These are phyloP conservation scores for Phytophthora multivora DNA, from an alignment of 352 stramenopile species.

Conservation along the genomic window DNA sequence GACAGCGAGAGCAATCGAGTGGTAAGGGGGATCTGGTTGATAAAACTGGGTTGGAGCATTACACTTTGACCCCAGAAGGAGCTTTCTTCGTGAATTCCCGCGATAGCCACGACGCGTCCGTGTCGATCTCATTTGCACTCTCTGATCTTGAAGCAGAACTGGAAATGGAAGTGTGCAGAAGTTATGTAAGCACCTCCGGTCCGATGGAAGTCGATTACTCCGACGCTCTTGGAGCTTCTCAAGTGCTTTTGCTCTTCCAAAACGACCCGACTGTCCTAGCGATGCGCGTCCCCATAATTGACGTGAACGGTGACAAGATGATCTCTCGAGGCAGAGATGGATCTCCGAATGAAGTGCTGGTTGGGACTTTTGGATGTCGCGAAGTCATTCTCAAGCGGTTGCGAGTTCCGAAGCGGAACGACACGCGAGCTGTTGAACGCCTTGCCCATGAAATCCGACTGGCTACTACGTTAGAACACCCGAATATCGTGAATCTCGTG, in stretches of 20 bases:
- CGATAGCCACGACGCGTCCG: conserved; percentile 16
- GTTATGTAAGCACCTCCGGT: conserved; percentile 11
- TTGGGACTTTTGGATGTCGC: conserved; percentile 35
- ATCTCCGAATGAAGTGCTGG: conserved; percentile 44
- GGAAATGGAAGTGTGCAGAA: conserved; percentile 19
- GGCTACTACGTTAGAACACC: conserved; percentile 51
- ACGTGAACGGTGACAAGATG: conserved; percentile 47
- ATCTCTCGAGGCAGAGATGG: conserved; percentile 38
- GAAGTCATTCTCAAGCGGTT: conserved; percentile 60
- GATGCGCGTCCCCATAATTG: conserved; percentile 58
- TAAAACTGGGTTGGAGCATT: conserved; percentile 24
- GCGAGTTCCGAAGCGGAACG: conserved; percentile 38
- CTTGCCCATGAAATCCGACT: conserved; percentile 66
- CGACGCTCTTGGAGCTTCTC: conserved; percentile 49
- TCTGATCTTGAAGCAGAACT: conserved; percentile 26
- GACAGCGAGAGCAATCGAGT: not conserved
- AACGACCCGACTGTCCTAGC: conserved; percentile 47
- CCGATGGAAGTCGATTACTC: conserved; percentile 39
- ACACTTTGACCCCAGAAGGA: conserved; percentile 15
- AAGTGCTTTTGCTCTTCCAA: conserved; percentile 56
- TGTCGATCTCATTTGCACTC: conserved; percentile 21
- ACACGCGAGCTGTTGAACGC: conserved; percentile 54
- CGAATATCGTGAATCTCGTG: conserved; percentile 59
- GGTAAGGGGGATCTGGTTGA: conserved; percentile 8
- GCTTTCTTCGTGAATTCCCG: conserved; percentile 17